Conservation (phyloP, 148 eudicot species). For the Amaranthus hypochondriacus region DNA sequence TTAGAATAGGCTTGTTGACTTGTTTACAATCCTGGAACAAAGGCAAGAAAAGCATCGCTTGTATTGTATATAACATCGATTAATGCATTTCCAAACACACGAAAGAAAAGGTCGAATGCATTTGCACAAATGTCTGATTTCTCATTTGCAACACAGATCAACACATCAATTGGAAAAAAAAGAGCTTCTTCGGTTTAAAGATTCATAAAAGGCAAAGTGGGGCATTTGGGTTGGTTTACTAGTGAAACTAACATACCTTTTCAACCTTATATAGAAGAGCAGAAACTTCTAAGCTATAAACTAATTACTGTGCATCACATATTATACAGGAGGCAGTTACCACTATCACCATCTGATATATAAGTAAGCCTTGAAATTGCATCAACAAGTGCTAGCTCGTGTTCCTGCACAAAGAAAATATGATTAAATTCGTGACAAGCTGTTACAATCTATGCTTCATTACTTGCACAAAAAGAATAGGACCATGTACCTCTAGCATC, state of each 20-base stretch:
- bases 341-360: constrained; percentile 66
- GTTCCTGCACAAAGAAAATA: constrained; percentile 49
- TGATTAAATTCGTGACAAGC: constrained; percentile 8
- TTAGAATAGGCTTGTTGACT: background rate
- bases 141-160: background rate
- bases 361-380: constrained; percentile 78
- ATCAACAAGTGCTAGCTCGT: constrained; percentile 67
- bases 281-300: background rate
- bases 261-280: background rate
- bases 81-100: background rate
- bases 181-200: no score
- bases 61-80: background rate
- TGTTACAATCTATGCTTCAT: background rate
- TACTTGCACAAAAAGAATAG: background rate
- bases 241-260: background rate
- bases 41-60: background rate
- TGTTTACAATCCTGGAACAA: background rate
- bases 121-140: background rate
- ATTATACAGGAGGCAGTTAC: constrained; percentile 29
- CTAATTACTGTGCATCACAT: constrained; percentile 1
- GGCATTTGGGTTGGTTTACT: background rate
- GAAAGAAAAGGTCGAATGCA: no score
- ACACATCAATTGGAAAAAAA: no score
- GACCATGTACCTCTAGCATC: constrained; percentile 56
- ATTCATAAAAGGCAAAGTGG: no score